These are phyloP conservation scores for Sporisorium graminicola DNA, from an alignment of 1,284 basidiomycete genomes.

Conservation along the genomic window DNA sequence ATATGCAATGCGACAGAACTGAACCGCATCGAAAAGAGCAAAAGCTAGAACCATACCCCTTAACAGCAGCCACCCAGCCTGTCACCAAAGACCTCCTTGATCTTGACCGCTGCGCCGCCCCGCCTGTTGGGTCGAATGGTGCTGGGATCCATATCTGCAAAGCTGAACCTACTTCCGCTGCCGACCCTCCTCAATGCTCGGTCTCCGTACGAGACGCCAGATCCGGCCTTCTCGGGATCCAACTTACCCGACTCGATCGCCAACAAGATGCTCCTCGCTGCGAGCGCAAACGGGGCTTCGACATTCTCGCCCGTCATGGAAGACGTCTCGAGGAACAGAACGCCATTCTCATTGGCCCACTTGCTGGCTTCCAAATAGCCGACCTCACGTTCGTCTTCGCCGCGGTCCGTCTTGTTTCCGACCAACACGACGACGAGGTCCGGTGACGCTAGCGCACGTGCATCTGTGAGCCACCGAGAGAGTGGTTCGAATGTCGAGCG, in stretches of 20 bases:
- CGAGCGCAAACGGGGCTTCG: constrained; percentile 89
- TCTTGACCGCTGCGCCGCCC: constrained; percentile 22
- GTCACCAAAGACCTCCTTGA: constrained; percentile 48
- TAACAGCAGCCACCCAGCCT: constrained; percentile 53
- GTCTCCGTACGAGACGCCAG: constrained; percentile 96
- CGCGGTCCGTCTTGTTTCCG: constrained; percentile 93
- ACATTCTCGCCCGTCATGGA: constrained; percentile 93
- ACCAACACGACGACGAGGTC: constrained; percentile 91
- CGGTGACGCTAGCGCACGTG: constrained; percentile 85
- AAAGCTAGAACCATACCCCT: not conserved
- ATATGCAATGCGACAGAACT: constrained; percentile 17
- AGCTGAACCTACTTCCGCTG: constrained; percentile 53
- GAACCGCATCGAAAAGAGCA: not conserved
- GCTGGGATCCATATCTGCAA: constrained; percentile 53
- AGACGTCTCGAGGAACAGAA: constrained; percentile 86
- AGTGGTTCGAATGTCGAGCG: constrained; percentile 80
- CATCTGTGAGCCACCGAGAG: constrained; percentile 89
- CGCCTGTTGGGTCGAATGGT: constrained; percentile 20
- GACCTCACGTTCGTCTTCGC: constrained; percentile 88
- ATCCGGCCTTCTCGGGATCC: constrained; percentile 92
- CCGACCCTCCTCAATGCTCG: constrained; percentile 75
- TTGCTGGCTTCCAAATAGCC: constrained; percentile 91
- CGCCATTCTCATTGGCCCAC: constrained; percentile 92
- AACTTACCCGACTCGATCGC: constrained; percentile 90
- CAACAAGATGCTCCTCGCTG: constrained; percentile 89